Percentiles rank a stretch among this genome's conserved stretches.
Conservation (phyloP, 1,284 basidiomycete species). For the Earliella scabrosa region DNA sequence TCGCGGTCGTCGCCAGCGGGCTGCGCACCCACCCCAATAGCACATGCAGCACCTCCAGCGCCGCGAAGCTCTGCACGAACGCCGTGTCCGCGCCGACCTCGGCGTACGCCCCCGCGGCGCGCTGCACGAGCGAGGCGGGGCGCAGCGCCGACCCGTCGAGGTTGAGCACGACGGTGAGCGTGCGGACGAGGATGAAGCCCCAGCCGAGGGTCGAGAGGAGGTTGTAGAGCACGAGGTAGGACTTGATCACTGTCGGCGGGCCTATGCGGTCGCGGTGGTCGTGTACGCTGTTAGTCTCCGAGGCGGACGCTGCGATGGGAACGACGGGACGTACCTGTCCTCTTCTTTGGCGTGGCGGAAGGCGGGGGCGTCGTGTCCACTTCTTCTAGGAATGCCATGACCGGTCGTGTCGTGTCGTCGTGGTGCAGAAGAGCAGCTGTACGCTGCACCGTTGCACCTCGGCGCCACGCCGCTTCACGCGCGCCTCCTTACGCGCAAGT, state of each 20-base stretch:
- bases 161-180: constrained; percentile 54
- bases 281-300: not conserved
- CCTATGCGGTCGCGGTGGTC: constrained; percentile 13
- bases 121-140: constrained; percentile 22
- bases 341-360: constrained; percentile 5
- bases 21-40: constrained; percentile 85
- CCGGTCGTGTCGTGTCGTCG: constrained; percentile 2
- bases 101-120: constrained; percentile 53
- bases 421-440: not conserved
- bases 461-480: too few relatives aligned
- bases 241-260: constrained; percentile 40
- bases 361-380: constrained; percentile 2
- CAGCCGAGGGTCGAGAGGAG: constrained; percentile 73
- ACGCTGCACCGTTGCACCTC: too few relatives aligned
- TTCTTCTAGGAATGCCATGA: constrained; percentile 21
- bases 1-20: constrained; percentile 79
- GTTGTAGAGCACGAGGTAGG: constrained; percentile 85
- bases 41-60: constrained; percentile 85
- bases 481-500: too few relatives aligned
- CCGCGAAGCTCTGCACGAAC: constrained; percentile 81
- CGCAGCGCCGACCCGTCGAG: constrained; percentile 29
- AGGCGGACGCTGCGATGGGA: not conserved
- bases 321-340: constrained; percentile 5
- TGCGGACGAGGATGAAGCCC: constrained; percentile 66
- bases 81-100: constrained; percentile 68